These are phyloP conservation scores for Clonostachys byssicola DNA, from an alignment of 2,329 filamentous ascomycete species.

Conservation along the genomic window DNA sequence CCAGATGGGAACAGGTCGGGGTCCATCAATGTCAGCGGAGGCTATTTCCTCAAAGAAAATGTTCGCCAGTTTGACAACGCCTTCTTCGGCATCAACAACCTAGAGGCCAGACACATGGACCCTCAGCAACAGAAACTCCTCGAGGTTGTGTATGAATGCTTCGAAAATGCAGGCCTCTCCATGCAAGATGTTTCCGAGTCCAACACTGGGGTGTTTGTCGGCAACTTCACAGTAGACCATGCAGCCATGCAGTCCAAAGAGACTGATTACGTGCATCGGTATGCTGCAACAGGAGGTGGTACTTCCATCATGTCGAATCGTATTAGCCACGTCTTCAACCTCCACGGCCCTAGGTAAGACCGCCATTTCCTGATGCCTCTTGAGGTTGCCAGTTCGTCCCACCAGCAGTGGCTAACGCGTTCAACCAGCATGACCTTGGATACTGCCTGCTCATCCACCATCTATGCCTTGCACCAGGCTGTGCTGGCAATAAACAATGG, in stretches of 20 bases:
- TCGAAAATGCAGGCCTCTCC: constrained; percentile 47
- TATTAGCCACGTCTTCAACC: constrained; percentile 47
- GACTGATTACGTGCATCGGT: no score
- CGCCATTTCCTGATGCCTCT: no score
- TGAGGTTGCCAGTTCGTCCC: no score
- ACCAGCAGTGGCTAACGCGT: no score
- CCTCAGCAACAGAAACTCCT: constrained; percentile 48
- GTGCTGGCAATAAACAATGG: no score
- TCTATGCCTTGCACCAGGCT: no score
- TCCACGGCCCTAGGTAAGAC: constrained; percentile 40
- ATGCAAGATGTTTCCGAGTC: constrained; percentile 40
- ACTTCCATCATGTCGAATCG: constrained; percentile 46
- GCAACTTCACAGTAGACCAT: no score
- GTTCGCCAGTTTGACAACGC: constrained; percentile 51
- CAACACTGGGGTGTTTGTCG: constrained; percentile 45
- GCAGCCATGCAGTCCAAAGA: no score
- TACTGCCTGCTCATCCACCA: constrained; percentile 43
- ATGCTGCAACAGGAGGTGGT: constrained; percentile 1
- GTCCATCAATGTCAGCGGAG: no score
- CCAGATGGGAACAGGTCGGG: no score
- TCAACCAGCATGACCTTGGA: constrained; percentile 44
- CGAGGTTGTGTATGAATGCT: constrained; percentile 48
- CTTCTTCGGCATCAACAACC: constrained; percentile 47
- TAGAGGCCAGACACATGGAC: constrained; percentile 43
- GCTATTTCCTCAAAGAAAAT: no score